Base-by-base conservation (phyloP, 345 rosid species). In the Citrus reticulata region DNA sequence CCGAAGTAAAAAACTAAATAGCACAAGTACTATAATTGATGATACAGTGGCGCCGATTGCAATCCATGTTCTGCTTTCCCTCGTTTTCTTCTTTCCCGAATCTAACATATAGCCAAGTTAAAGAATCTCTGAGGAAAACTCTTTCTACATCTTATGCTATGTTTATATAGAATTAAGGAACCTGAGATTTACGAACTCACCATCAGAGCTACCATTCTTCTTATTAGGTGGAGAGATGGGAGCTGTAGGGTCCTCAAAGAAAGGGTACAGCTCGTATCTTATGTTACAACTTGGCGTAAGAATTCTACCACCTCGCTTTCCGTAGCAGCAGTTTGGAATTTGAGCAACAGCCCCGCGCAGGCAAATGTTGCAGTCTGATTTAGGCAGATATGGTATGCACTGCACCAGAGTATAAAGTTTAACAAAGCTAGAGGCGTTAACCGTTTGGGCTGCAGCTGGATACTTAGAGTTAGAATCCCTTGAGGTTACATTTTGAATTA, bases 201-300 rank as follows among this genome's bases (percentile, higher is more conserved):
- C 17, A 0, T 51, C 22, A 0, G 4, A 11, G 51, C 16, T 42
- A 0, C 51, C 51, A 42, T 1, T 11, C 7, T 51, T 30, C 57
- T 51, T 30, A 17, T 6, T 2, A 16, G 73, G 40, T 66, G 14
- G 29, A 67, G 71, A 35, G 13, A 64, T 16, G n/a, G 40, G 68
- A 8, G 7, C 9, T 6, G 24, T 10, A 24, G 70, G n/a, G n/a
- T n/a, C n/a, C n/a, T n/a, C 60, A 2, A 24, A 25, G 19, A 68
- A 80, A 19, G 22, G 79, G 61, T 61, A 55, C 19, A 10, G 2
- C 39, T 80, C 81, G 1, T 67, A 83, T 54, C 79, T 72, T 13
- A 80, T 11, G 20, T 2, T 34, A 49, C 81, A 83, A 25, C 81
- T 77, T 3, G 81, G 83, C 1, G 1, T 9, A 25, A 80, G 65